Base-by-base conservation (phyloP, 2,329 filamentous ascomycete species). In the Fusarium sp. region DNA sequence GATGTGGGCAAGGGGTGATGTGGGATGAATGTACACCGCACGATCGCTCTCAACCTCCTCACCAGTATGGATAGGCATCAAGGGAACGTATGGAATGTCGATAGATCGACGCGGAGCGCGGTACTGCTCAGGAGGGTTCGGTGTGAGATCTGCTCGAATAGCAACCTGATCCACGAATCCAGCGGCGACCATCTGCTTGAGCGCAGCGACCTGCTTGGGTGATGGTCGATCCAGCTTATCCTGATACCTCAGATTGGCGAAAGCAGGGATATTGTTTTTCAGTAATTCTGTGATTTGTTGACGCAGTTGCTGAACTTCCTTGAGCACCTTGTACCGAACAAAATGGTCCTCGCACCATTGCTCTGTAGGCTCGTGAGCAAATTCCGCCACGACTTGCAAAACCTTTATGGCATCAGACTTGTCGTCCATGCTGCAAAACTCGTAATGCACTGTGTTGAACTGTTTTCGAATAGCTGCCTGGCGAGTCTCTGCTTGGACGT, bases 161-260 rank as follows among this genome's bases (percentile, higher is more conserved):
- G 96, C 96, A 43, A 99, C 88, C 73, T 98, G 92, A 80, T 99
- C 96, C 75, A 98, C 90, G 82, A 98, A 98, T 2, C 95, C 96
- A 0, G 94, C 92, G 0, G 95, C 93, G 24, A 93, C 90, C 82
- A 98, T 97, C 77, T 98, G 93, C 79, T 97, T 97, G 29, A 99
- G 84, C 1, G 93, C 90, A 48, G 90, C 90, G 29, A 97, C 84
- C 76, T 94, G 91, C 71, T 90, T 91, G 9, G 89, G 82, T 0
- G 88, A 87, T 0, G 89, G 89, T 1, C 85, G 84, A 49, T 86
- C 83, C 5, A 91, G 83, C 73, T 84, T 86, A 30, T 89, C 87
- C 58, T 85, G 80, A 70, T 86, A 87, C 57, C 82, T 82, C 34
- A 83, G 86, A 83, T 77, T 90, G 77, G 78, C 87, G 80, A 82